These are phyloP conservation scores for Penicillium crystallinum DNA, from an alignment of 495 filamentous ascomycete species.

Conservation along the genomic window DNA sequence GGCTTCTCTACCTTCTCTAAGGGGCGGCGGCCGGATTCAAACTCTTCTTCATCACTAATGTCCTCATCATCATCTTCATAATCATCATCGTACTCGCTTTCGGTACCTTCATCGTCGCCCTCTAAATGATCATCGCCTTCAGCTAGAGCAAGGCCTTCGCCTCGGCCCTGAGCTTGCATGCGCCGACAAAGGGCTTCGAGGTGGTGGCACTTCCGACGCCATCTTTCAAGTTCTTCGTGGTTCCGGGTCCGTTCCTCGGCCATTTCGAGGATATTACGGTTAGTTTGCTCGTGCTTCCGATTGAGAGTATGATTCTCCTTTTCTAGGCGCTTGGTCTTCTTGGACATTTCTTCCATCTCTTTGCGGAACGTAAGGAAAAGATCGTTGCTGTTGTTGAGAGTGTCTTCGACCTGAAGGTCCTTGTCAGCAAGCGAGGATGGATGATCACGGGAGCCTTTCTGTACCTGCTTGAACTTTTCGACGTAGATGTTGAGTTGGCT, in stretches of 20 bases:
- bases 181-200: constrained; percentile 88
- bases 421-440: constrained; percentile 19
- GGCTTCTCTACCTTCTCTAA: constrained; percentile 49
- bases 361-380: constrained; percentile 96
- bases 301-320: constrained; percentile 91
- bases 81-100: constrained; percentile 65
- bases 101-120: constrained; percentile 66
- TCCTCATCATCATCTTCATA: constrained; percentile 62
- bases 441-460: constrained; percentile 22
- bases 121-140: constrained; percentile 47
- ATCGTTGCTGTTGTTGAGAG: constrained; percentile 97
- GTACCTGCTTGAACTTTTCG: constrained; percentile 99
- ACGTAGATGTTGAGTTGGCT: constrained; percentile 98
- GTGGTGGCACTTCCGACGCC: constrained; percentile 85
- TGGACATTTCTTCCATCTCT: constrained; percentile 99
- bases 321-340: constrained; percentile 96
- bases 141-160: constrained; percentile 52
- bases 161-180: constrained; percentile 88
- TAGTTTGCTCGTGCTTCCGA: constrained; percentile 88
- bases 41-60: constrained; percentile 63
- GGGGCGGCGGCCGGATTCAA: constrained; percentile 48
- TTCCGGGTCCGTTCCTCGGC: constrained; percentile 86
- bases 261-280: constrained; percentile 95
- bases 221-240: constrained; percentile 71
- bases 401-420: constrained; percentile 82